Evolutionary conservation across 495 filamentous ascomycete species (phyloP).

Genomic region (Talaromyces wortmannii): DNA sequence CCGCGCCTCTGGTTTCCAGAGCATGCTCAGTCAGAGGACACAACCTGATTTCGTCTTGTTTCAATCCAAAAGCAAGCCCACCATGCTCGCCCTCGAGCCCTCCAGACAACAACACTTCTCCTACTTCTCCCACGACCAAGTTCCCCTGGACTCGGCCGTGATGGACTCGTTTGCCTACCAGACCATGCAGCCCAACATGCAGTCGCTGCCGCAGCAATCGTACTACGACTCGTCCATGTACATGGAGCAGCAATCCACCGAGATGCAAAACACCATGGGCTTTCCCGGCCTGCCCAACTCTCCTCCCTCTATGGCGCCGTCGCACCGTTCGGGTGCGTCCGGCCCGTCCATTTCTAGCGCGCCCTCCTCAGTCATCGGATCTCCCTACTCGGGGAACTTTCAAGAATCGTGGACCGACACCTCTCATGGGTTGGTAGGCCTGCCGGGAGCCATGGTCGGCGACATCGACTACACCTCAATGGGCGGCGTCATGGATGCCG

Average conservation of each 20-base stretch:
- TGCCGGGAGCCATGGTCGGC: conserved; percentile 57
- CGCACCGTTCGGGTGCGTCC: conserved; percentile 51
- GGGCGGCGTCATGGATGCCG: conserved; percentile 23
- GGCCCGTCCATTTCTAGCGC: conserved; percentile 62
- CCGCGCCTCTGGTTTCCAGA: too few relatives aligned
- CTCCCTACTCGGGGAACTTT: conserved; percentile 63
- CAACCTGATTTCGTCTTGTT: too few relatives aligned
- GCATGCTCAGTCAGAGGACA: too few relatives aligned
- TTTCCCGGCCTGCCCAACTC: conserved; percentile 31
- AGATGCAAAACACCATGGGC: conserved; percentile 16
- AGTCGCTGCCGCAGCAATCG: conserved; percentile 19
- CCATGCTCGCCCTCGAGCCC: conserved; percentile 33
- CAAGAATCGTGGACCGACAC: conserved; percentile 56
- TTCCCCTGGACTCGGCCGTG: conserved; percentile 27
- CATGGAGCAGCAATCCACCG: conserved; percentile 7
- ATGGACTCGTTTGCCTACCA: conserved; percentile 27
- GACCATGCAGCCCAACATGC: conserved; percentile 16
- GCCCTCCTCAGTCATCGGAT: conserved; percentile 75
- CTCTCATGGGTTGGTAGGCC: conserved; percentile 50
- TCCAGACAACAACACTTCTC: conserved; percentile 24
- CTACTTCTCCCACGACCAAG: conserved; percentile 23
- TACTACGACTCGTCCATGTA: conserved; percentile 19
- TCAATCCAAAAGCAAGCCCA: conserved; percentile 4
- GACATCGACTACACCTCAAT: conserved; percentile 48
- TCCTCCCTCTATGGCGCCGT: conserved; percentile 23